Conservation (phyloP, 768 basidiomycete genomes). For the Leucogyrophana mollusca region DNA sequence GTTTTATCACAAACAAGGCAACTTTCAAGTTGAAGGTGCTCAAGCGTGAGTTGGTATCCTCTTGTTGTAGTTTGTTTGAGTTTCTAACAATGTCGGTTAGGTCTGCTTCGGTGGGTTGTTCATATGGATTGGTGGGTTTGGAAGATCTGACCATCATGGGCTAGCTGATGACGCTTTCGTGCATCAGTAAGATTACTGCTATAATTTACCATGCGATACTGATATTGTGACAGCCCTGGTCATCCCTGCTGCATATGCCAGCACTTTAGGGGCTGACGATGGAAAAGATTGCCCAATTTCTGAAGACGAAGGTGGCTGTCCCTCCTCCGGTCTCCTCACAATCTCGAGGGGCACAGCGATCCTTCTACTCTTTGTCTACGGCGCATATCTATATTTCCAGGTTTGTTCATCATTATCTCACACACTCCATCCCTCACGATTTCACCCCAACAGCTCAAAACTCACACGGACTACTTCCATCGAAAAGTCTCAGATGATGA, state of each 20-base stretch:
- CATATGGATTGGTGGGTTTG: conserved; percentile 4
- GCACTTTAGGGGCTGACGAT: conserved; percentile 29
- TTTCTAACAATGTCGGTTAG: conserved; percentile 15
- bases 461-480: conserved; percentile 67
- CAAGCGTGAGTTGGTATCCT: conserved; percentile 63
- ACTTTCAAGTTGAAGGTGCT: conserved; percentile 82
- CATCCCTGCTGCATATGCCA: conserved; percentile 85
- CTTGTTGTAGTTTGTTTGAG: not conserved
- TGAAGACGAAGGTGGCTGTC: conserved; percentile 12
- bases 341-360: conserved; percentile 84
- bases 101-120: conserved; percentile 35
- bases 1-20: conserved; percentile 58
- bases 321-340: conserved; percentile 53
- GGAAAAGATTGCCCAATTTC: conserved; percentile 3
- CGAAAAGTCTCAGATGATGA: conserved; percentile 27
- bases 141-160: conserved; percentile 47
- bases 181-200: conserved; percentile 59
- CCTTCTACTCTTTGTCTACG: conserved; percentile 70
- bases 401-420: conserved; percentile 31
- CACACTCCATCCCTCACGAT: conserved; percentile 3
- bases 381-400: conserved; percentile 76
- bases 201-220: conserved; percentile 3
- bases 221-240: conserved; percentile 59
- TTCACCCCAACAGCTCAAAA: conserved; percentile 53
- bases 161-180: conserved; percentile 82